These are phyloP conservation scores for Didymella keratinophila DNA, from an alignment of 2,329 filamentous ascomycete genomes.

Conservation along the genomic window DNA sequence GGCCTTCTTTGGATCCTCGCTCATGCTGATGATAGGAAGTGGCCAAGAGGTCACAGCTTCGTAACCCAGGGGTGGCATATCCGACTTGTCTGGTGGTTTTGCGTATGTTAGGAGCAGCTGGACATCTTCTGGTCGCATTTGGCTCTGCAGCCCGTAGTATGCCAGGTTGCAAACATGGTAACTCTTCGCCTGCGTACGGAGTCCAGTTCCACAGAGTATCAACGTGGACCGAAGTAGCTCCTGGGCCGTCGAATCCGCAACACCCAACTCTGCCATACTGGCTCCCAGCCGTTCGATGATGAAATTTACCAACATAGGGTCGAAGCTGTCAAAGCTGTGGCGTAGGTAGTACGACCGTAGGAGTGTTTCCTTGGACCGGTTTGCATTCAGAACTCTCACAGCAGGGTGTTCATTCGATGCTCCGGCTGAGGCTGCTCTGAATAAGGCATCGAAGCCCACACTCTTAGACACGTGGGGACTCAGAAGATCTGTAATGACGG, in stretches of 20 bases:
- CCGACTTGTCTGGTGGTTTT: slow-evolving; percentile 1
- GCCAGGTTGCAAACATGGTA: slow-evolving; percentile 9
- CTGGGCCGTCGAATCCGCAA: neutral
- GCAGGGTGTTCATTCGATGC: neutral
- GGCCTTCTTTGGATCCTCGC: slow-evolving; percentile 4
- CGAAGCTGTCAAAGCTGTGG: slow-evolving; percentile 9
- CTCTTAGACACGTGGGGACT: neutral
- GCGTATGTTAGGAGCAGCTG: slow-evolving; percentile 2
- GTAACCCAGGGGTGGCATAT: slow-evolving; percentile 1
- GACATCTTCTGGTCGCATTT: slow-evolving; percentile 6
- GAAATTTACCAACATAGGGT: slow-evolving; percentile 11
- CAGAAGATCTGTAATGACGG: slow-evolving; percentile 4
- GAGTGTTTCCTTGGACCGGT: slow-evolving; percentile 5
- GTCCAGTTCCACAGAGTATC: slow-evolving; percentile 7
- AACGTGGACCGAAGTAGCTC: slow-evolving; percentile 2
- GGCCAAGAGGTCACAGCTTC: slow-evolving; percentile 2
- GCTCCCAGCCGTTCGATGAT: slow-evolving; percentile 7
- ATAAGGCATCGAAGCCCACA: neutral
- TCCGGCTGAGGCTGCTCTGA: too few relatives aligned
- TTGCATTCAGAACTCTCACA: neutral
- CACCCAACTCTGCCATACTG: neutral
- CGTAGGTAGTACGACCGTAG: slow-evolving; percentile 3
- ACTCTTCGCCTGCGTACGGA: slow-evolving; percentile 1
- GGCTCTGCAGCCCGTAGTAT: slow-evolving; percentile 7
- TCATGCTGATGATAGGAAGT: slow-evolving; percentile 9